These are phyloP conservation scores for Fusarium solani-melongenae DNA, from an alignment of 2,329 filamentous ascomycete genomes.

Conservation along the genomic window DNA sequence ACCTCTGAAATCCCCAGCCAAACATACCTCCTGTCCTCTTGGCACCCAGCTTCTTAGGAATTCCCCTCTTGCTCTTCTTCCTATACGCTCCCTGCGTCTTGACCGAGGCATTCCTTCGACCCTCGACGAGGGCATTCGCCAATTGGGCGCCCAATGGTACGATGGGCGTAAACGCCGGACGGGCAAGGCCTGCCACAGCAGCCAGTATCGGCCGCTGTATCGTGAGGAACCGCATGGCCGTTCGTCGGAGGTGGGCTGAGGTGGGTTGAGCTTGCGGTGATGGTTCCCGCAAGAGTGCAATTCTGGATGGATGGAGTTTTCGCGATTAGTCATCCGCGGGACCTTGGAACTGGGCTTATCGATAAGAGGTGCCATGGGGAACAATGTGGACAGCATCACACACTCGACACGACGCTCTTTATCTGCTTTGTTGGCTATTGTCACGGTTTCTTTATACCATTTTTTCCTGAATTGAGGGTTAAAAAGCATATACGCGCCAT, in stretches of 20 bases:
- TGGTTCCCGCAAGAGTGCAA: slow-evolving; percentile 19
- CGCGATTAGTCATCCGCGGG: slow-evolving; percentile 42
- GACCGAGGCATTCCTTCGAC: slow-evolving; percentile 66
- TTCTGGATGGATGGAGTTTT: slow-evolving; percentile 41
- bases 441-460: background rate
- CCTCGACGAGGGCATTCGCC: slow-evolving; percentile 57
- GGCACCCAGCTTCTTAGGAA: slow-evolving; percentile 87
- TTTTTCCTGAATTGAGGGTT: background rate
- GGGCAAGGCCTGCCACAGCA: slow-evolving; percentile 49
- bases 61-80: slow-evolving; percentile 67
- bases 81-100: slow-evolving; percentile 78
- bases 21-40: slow-evolving; percentile 89
- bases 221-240: slow-evolving; percentile 59
- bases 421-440: background rate
- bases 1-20: background rate
- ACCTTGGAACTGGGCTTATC: slow-evolving; percentile 28
- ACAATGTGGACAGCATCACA: slow-evolving; percentile 40
- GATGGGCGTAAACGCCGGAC: slow-evolving; percentile 36
- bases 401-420: background rate
- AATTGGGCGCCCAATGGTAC: slow-evolving; percentile 43
- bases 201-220: slow-evolving; percentile 59
- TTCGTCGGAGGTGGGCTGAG: slow-evolving; percentile 44
- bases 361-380: slow-evolving; percentile 35
- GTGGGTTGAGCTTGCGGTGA: slow-evolving; percentile 36
- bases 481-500: background rate